Base-by-base conservation (phyloP, 805 yeast genomes). In the Yamadazyma takamatsuzukensis region DNA sequence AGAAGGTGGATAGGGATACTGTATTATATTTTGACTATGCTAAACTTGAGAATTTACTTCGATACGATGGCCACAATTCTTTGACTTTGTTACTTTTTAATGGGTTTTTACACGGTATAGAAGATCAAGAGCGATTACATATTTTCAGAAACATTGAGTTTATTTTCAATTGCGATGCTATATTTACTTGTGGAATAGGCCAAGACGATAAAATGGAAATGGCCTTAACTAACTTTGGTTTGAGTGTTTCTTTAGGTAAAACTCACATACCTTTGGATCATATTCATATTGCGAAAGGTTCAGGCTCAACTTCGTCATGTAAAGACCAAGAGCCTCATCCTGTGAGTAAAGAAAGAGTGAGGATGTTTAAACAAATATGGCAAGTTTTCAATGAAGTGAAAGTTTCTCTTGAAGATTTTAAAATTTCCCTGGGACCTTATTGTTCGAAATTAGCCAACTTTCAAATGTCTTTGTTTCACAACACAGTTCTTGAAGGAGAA, bases 131-230 rank as follows among this genome's bases (percentile, higher is more conserved):
- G 4, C 33, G 46, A 15, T 35, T 43, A 16, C 40, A 43, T 21
- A 40, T 58, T 9, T 51, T 53, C 40, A 36, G 61, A 31, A 53
- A 49, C 28, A 25, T 54, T 10, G 61, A 56, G 29, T 36, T 59
- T 7, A 37, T 33, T 2, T 24, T 58, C 6, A 26, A 30, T 10
- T 50, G 49, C 30, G 51, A 54, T 37, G 42, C 51, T 6, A 39
- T 48, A 3, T 27, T 53, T 22, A 41, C 39, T 26, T 52, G 55
- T 29, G 24, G 30, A 1, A 13, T 34, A 2, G 32, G 30, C 2
- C 26, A 27, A 4, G 27, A 18, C 8, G 34, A 30, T 13, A 24
- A 27, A 3, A 40, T 53, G 28, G 24, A 25, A 15, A 29, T 45
- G 4, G n/a, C 14, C 3, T 26, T 51, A 16, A 33, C 44, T 4